These are phyloP conservation scores for Rhodomyrtus psidioides DNA, from an alignment of 441 rosid genomes.

Conservation along the genomic window DNA sequence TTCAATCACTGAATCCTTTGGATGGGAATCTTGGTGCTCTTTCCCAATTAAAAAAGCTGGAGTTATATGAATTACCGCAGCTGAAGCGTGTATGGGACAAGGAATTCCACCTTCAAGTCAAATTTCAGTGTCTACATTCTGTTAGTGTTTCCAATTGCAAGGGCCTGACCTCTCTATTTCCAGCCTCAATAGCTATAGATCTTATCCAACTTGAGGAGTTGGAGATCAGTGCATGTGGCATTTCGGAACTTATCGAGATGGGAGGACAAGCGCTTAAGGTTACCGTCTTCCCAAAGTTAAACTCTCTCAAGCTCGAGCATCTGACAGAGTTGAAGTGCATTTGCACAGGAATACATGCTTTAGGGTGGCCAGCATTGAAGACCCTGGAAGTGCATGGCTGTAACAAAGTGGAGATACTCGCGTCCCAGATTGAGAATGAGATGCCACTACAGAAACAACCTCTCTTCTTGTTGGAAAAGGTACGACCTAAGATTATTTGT, in stretches of 20 bases:
- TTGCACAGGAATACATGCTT: fast-evolving
- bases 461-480: background rate
- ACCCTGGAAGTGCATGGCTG: fast-evolving
- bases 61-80: fast-evolving
- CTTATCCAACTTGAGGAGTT: too few species aligned
- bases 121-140: background rate
- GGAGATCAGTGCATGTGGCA: too few species aligned
- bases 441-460: fast-evolving
- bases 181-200: background rate
- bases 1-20: fast-evolving
- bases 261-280: fast-evolving
- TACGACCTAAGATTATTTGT: background rate
- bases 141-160: fast-evolving
- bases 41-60: fast-evolving
- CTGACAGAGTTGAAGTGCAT: background rate
- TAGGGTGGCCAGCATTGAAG: background rate
- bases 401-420: background rate
- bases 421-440: fast-evolving
- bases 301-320: fast-evolving
- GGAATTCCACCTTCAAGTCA: too few species aligned
- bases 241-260: too few species aligned
- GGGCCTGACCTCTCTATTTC: background rate
- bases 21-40: background rate
- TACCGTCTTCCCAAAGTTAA: background rate
- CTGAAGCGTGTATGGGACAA: too few species aligned